A percentile compares a stretch with the other conserved stretches of the same genome.
phyloP scores from a whole-genome alignment of 371 early-diverging fungal species.

The Mucor mucedo region DNA sequence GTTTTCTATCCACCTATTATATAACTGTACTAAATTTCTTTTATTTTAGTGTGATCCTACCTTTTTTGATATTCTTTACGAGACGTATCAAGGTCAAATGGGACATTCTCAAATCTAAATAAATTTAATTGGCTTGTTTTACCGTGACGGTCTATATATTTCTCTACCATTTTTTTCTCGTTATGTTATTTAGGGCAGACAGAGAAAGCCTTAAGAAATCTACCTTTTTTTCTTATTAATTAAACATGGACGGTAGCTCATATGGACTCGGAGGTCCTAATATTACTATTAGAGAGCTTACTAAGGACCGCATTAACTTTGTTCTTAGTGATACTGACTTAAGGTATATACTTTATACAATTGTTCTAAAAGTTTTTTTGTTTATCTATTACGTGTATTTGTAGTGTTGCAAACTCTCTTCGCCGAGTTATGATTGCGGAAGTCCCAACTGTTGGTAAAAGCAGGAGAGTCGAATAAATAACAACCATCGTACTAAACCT shows the following conservation, averaged over 20 bases:
- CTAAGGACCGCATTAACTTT: conserved; percentile 73
- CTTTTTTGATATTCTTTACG: conserved; percentile 41
- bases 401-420: conserved; percentile 94
- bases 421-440: conserved; percentile 97
- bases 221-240: not conserved
- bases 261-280: conserved; percentile 68
- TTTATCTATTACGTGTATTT: conserved; percentile 5
- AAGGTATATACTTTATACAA: conserved; percentile 48
- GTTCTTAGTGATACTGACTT: conserved; percentile 80
- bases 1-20: not conserved
- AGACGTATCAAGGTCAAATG: conserved; percentile 30
- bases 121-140: not conserved
- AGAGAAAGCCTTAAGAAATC: not conserved
- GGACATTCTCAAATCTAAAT: not conserved
- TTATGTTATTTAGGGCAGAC: no score
- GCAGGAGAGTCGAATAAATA: not conserved
- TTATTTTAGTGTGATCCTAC: conserved; percentile 36
- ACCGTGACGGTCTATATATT: not conserved
- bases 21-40: not conserved
- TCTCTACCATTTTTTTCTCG: not conserved
- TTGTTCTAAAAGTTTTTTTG: not conserved
- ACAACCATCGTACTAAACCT: not conserved
- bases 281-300: conserved; percentile 73
- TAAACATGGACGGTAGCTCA: conserved; percentile 20
- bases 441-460: conserved; percentile 92